A percentile compares a stretch with the other conserved stretches of the same genome.
These are phyloP conservation scores for Hyaloscypha bicolor DNA, from an alignment of 495 filamentous ascomycete genomes.

Conservation along the genomic window DNA sequence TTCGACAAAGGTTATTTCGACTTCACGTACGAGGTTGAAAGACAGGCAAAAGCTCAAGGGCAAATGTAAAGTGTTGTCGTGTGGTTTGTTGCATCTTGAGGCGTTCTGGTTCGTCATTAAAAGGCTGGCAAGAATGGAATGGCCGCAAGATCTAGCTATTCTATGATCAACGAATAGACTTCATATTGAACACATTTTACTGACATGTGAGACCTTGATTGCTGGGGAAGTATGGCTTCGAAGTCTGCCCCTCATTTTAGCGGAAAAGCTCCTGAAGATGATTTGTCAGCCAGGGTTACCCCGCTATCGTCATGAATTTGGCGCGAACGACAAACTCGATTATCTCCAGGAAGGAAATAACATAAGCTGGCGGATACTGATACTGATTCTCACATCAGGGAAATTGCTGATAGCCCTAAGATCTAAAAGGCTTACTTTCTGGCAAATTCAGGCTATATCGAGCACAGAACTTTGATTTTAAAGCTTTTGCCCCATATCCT, in stretches of 20 bases:
- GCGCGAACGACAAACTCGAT: too few relatives aligned
- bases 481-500: not conserved
- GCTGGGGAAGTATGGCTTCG: too few relatives aligned
- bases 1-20: slow-evolving; percentile 99
- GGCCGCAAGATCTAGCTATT: not conserved
- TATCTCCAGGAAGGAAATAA: too few relatives aligned
- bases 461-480: not conserved
- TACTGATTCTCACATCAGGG: not conserved
- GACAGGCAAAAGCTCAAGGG: slow-evolving; percentile 41
- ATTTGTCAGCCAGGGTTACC: not conserved
- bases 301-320: slow-evolving; percentile 7
- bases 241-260: slow-evolving; percentile 1
- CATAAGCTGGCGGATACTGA: too few relatives aligned
- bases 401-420: not conserved
- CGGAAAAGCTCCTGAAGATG: not conserved
- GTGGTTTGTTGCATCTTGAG: slow-evolving; percentile 31
- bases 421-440: not conserved
- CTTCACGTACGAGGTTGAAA: slow-evolving; percentile 98
- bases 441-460: not conserved
- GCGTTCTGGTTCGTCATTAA: slow-evolving; percentile 29
- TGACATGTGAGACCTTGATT: too few relatives aligned
- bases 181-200: not conserved
- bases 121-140: slow-evolving; percentile 26
- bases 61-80: slow-evolving; percentile 15
- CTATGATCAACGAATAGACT: not conserved